Conservation (phyloP, 164 flowering plant genomes). For the Pachysandra terminalis region DNA sequence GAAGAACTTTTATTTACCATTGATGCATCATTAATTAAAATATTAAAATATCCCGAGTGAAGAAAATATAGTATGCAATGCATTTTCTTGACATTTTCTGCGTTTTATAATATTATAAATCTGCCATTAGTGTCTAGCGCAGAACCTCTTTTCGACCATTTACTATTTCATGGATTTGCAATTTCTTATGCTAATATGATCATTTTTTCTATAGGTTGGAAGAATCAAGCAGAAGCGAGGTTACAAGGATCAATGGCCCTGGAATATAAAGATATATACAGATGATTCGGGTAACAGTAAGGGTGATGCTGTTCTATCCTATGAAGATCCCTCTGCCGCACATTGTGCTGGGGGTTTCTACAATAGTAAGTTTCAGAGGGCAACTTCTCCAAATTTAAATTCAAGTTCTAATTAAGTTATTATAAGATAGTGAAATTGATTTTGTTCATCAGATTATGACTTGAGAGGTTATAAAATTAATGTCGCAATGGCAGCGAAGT, state of each 20-base stretch:
- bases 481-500: slow-evolving; percentile 93
- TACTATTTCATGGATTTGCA: not conserved
- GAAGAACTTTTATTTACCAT: too few relatives aligned
- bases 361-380: slow-evolving; percentile 41
- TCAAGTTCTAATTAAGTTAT: not conserved
- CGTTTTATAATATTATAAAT: too few relatives aligned
- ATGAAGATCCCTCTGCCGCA: slow-evolving; percentile 98
- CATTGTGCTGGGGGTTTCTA: slow-evolving; percentile 95
- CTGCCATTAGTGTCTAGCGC: too few relatives aligned
- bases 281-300: slow-evolving; percentile 90
- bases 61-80: too few relatives aligned
- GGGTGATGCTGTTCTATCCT: slow-evolving; percentile 82
- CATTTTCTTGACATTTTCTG: too few relatives aligned
- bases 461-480: slow-evolving; percentile 76
- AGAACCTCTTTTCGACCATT: not conserved
- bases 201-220: slow-evolving; percentile 55
- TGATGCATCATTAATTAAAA: too few relatives aligned
- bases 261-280: slow-evolving; percentile 82
- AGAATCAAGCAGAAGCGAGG: slow-evolving; percentile 97
- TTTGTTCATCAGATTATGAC: slow-evolving; percentile 57
- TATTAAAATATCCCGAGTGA: too few relatives aligned
- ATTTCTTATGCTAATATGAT: not conserved
- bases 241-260: slow-evolving; percentile 99
- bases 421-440: not conserved
- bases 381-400: not conserved